Evolutionary conservation across 1,284 basidiomycete genomes (phyloP).

Genomic region (Fomitopsis palustris): DNA sequence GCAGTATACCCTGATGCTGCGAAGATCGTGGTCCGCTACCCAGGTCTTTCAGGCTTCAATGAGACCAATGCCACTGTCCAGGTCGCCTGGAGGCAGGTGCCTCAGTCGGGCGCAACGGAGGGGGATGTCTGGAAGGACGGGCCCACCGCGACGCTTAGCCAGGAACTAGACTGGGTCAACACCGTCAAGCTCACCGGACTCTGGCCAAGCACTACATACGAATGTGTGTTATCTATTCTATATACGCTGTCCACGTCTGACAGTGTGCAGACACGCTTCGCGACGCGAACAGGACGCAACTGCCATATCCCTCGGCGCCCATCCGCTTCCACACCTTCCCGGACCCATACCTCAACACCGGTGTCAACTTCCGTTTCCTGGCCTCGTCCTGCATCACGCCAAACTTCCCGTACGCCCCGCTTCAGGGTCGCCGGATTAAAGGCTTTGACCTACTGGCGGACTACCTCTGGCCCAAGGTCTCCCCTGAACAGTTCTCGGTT

Average conservation of each 20-base stretch:
- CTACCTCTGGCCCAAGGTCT: constrained; percentile 38
- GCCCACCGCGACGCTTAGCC: constrained; percentile 41
- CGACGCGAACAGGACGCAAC: constrained; percentile 36
- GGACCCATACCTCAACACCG: constrained; percentile 51
- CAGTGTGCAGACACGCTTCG: constrained; percentile 48
- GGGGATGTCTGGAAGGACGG: constrained; percentile 48
- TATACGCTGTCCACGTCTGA: constrained; percentile 7
- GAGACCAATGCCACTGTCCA: constrained; percentile 32
- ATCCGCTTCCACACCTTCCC: constrained; percentile 67
- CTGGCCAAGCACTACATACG: constrained; percentile 70
- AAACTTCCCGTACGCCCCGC: constrained; percentile 64
- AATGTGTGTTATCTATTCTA: constrained; percentile 49
- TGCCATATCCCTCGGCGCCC: constrained; percentile 50
- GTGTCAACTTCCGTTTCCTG: constrained; percentile 62
- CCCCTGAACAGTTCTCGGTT: constrained; percentile 4
- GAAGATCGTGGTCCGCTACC: constrained; percentile 63
- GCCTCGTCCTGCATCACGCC: constrained; percentile 60
- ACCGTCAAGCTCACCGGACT: constrained; percentile 55
- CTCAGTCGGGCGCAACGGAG: constrained; percentile 12
- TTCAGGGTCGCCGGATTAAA: constrained; percentile 49
- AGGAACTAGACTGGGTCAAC: constrained; percentile 62
- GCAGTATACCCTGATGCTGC: constrained; percentile 61
- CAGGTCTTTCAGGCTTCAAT: constrained; percentile 27
- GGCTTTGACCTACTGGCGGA: constrained; percentile 68
- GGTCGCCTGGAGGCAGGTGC: constrained; percentile 45